These are phyloP conservation scores for Garcileccinum viscosum DNA, from an alignment of 1,284 basidiomycete genomes.

Conservation along the genomic window DNA sequence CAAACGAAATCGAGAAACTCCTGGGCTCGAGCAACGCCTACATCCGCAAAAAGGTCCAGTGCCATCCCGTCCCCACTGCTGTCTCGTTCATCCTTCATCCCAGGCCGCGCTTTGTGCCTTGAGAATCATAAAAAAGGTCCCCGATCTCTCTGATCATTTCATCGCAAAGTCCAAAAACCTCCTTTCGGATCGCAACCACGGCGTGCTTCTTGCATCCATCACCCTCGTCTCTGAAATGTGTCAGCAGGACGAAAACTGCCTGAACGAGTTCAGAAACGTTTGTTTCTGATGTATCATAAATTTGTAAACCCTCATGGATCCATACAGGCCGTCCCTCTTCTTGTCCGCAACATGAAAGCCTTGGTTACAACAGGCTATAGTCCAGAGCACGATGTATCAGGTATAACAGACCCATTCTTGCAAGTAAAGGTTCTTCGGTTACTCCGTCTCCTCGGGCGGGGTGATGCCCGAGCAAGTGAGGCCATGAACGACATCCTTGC, in stretches of 20 bases:
- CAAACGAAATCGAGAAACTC: conserved; percentile 97
- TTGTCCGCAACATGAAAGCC: conserved; percentile 95
- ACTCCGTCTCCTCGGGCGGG: conserved; percentile 86
- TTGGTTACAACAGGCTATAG: conserved; percentile 97
- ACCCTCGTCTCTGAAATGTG: conserved; percentile 98
- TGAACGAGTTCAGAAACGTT: conserved; percentile 91
- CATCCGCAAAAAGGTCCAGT: conserved; percentile 92
- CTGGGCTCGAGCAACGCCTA: conserved; percentile 98
- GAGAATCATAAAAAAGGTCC: conserved; percentile 94
- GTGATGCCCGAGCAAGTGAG: conserved; percentile 88
- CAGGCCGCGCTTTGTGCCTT: conserved; percentile 97
- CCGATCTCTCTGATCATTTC: conserved; percentile 96
- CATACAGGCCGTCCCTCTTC: conserved; percentile 83
- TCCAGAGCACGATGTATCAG: conserved; percentile 99
- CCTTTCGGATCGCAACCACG: conserved; percentile 95
- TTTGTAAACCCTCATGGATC: conserved; percentile 7
- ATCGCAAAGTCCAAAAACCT: conserved; percentile 87
- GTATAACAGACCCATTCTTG: conserved; percentile 98
- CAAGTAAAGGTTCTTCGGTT: conserved; percentile 98
- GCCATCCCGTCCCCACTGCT: neutral
- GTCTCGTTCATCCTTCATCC: conserved; percentile 12
- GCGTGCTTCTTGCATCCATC: conserved; percentile 91
- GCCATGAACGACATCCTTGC: conserved; percentile 99
- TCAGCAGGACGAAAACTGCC: conserved; percentile 72
- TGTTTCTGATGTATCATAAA: conserved; percentile 24